These are phyloP conservation scores for Petunia secreta DNA, from an alignment of 257 asterid species.

Conservation along the genomic window DNA sequence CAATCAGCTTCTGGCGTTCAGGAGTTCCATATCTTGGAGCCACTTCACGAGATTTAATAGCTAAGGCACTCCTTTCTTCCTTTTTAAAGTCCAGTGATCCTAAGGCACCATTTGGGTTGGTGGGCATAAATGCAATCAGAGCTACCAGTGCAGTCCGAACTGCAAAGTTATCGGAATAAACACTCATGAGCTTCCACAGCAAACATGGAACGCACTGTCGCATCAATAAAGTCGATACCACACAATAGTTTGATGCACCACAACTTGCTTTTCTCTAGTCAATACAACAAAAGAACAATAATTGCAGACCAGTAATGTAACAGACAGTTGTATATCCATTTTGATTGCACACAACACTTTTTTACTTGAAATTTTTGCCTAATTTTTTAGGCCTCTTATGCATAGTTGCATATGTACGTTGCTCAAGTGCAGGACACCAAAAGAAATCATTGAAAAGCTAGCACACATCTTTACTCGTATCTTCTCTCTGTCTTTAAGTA, in stretches of 20 bases:
- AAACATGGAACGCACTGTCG: not conserved
- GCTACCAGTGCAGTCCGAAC: constrained; percentile 96
- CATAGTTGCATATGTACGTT: not conserved
- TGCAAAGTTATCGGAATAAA: constrained; percentile 35
- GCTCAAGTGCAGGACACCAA: constrained; percentile 8
- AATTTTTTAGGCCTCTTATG: no score
- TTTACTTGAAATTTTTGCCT: not conserved
- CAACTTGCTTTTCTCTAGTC: not conserved
- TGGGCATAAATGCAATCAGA: constrained; percentile 91
- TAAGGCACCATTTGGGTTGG: constrained; percentile 86
- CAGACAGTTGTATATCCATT: not conserved
- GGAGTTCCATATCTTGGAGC: constrained; percentile 71
- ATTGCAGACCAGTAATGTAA: not conserved
- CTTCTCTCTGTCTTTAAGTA: not conserved
- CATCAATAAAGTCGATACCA: not conserved
- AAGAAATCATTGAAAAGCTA: not conserved
- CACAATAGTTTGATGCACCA: not conserved
- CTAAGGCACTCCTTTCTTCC: constrained; percentile 81
- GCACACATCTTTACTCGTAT: not conserved
- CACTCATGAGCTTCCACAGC: not conserved
- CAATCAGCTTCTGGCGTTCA: constrained; percentile 79
- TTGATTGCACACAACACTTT: not conserved
- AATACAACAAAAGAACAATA: constrained; percentile 2
- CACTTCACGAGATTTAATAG: constrained; percentile 70
- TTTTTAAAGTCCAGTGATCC: constrained; percentile 82